These are phyloP conservation scores for Lepidium aucheri DNA, from an alignment of 345 rosid species.

Conservation along the genomic window DNA sequence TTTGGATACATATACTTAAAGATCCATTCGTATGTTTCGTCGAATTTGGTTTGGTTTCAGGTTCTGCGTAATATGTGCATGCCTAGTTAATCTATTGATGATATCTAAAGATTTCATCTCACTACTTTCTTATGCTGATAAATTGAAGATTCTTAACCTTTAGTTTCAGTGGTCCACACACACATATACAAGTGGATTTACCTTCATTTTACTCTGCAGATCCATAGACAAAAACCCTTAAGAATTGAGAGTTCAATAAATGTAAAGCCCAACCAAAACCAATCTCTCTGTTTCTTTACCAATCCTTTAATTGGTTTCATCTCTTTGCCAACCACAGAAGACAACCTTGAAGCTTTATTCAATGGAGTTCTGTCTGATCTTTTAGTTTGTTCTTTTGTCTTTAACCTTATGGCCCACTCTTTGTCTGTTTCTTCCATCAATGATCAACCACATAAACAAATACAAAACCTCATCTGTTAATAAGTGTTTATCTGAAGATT, in stretches of 20 bases:
- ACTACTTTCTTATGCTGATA: constrained; percentile 15
- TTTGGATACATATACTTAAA: too few relatives aligned
- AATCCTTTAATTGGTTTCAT: background rate
- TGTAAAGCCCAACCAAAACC: background rate
- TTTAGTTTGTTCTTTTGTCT: constrained; percentile 9
- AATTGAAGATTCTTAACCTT: background rate
- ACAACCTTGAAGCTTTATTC: constrained; percentile 1
- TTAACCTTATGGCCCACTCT: constrained; percentile 12
- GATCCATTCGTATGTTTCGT: too few relatives aligned
- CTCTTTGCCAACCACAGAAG: background rate
- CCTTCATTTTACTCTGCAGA: background rate
- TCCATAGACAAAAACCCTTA: background rate
- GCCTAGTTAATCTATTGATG: too few relatives aligned
- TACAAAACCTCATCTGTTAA: constrained; percentile 17
- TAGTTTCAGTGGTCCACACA: constrained; percentile 16
- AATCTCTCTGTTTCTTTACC: constrained; percentile 7
- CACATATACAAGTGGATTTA: constrained; percentile 1
- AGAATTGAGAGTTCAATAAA: constrained; percentile 2
- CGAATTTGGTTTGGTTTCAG: too few relatives aligned
- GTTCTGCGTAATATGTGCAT: too few relatives aligned
- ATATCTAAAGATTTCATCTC: constrained; percentile 2
- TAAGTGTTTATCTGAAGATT: constrained; percentile 16
- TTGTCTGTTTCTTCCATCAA: constrained; percentile 23
- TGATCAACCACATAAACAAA: constrained; percentile 25
- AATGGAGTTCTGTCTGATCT: constrained; percentile 19